Base-by-base conservation (phyloP, 306 rosid genomes). In the Cucurbita pepo region DNA sequence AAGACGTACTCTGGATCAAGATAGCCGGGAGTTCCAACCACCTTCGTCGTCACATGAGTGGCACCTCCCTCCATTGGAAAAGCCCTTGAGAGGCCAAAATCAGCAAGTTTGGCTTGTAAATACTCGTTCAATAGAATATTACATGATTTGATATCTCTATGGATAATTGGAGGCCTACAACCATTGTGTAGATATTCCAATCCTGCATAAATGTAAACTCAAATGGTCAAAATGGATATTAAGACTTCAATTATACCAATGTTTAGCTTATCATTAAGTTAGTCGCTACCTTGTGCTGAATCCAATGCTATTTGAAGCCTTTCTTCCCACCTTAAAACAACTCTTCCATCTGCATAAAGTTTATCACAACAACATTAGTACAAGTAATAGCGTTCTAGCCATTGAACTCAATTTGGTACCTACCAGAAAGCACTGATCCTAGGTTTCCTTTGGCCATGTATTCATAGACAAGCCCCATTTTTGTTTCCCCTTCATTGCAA, bases 361-460 rank as follows among this genome's bases (percentile, higher is more conserved):
- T 18, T 1, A 10, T 64, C 0, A 8, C 12, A 12, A 41, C 15
- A 59, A 34, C 14, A 0, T 56, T 56, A 56, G 62, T 10, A 51
- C 1, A 51, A 51, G 6, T 0, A 47, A 12, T 47, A 5, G 5
- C 13, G 52, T 47, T 47, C 52, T 47, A 51, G 1, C 18, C 5
- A 50, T 50, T 4, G n/a, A 50, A 50, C 54, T 13, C 5, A 50
- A 50, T 47, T 47, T 47, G 52, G 52, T 13, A 5, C 16, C 2
- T 0, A 50, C 54, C 54, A 5, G 15, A 50, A 13, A 50, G 54
- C 14, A 50, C 6, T 4, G 69, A 48, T 6, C 72, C 83, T 18
- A 82, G 75, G 51, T 74, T 67, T 56, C 83, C 86, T 19, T 62
- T 56, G 6, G 38, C 25, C 83, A 76, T 80, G 40, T 77, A 79